Base-by-base conservation (phyloP, 805 yeast species). In the Starmerella sp. region DNA sequence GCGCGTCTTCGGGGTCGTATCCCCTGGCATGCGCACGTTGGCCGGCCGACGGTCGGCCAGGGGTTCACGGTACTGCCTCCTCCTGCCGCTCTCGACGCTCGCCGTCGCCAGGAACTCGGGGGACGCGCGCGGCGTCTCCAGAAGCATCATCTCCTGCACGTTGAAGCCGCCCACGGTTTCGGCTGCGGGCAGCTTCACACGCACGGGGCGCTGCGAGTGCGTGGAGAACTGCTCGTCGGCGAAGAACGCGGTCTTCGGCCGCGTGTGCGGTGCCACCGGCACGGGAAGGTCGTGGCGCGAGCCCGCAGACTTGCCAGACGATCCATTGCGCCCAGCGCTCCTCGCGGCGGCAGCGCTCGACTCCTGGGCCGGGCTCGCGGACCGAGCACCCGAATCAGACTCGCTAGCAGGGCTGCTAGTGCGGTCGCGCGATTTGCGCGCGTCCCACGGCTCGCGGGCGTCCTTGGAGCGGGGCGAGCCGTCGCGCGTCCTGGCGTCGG, bases 1-100 rank as follows among this genome's bases (percentile, higher is more conserved):
- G 2, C 29, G 13, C 13, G 30, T 7, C n/a, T 32, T 32, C n/a
- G 38, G 49, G 6, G 30, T 46, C 15, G 30, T 28, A 17, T 34
- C 39, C 30, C 49, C 49, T 14, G 49, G 49, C 39, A 46, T 46
- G 7, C 39, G 38, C 9, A 46, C 49, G 31, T 32, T 46, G 39
- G 39, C 30, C 30, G 14, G 49, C 31, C 30, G 38, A n/a, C 49
- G 49, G 30, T 46, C 49, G n/a, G 31, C 38, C 30, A 34, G 49
- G 31, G 49, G 49, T 34, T 46, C 49, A 15, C 49, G 37, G 39
- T 7, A 46, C 15, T 34, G 39, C 11, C 38, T 34, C 39, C 34
- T 17, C 7, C 7, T 15, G 39, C 39, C 17, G 30, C 30, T 22
- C 35, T 46, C 39, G 30, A 17, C 15, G 22, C 30, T 17, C 13